phyloP scores from a whole-genome alignment of 2,329 filamentous ascomycete genomes.

The Paraphaeosphaeria sporulosa region DNA sequence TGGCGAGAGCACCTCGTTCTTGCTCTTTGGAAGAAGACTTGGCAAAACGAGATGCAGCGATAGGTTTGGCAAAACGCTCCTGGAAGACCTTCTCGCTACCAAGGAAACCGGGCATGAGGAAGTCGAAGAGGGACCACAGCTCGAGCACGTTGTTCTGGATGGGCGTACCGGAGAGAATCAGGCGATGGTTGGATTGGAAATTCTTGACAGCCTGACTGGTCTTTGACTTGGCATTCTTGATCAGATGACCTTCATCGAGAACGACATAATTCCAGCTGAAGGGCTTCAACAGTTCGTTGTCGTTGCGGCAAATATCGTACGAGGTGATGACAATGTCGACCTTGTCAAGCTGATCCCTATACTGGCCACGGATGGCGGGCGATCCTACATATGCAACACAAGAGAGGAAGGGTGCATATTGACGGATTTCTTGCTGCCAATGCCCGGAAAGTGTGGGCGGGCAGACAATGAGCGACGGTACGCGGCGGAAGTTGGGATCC shows the following conservation, averaged over 20 bases:
- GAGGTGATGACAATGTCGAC: conserved; percentile 97
- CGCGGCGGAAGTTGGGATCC: conserved; percentile 75
- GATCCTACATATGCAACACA: conserved; percentile 92
- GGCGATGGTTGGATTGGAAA: conserved; percentile 86
- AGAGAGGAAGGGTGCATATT: conserved; percentile 92
- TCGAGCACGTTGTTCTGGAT: conserved; percentile 98
- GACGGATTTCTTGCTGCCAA: conserved; percentile 97
- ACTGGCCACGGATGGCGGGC: conserved; percentile 77
- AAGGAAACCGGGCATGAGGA: conserved; percentile 97
- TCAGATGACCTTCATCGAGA: conserved; percentile 94
- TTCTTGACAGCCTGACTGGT: conserved; percentile 92
- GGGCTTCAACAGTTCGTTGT: conserved; percentile 81
- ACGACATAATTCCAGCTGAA: conserved; percentile 98
- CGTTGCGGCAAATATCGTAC: conserved; percentile 97
- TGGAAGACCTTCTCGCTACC: conserved; percentile 97
- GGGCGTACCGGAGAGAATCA: conserved; percentile 95
- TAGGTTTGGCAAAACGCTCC: conserved; percentile 93
- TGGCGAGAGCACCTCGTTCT: conserved; percentile 92
- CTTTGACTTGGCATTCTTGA: conserved; percentile 98
- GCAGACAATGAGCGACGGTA: conserved; percentile 94
- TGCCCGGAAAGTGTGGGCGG: conserved; percentile 96
- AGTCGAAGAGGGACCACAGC: conserved; percentile 97
- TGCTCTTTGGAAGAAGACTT: conserved; percentile 99
- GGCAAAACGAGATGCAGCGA: conserved; percentile 90
- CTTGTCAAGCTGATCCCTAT: conserved; percentile 73